Conservation (phyloP, 1,284 basidiomycete genomes). For the Hortiboletus rubellus region DNA sequence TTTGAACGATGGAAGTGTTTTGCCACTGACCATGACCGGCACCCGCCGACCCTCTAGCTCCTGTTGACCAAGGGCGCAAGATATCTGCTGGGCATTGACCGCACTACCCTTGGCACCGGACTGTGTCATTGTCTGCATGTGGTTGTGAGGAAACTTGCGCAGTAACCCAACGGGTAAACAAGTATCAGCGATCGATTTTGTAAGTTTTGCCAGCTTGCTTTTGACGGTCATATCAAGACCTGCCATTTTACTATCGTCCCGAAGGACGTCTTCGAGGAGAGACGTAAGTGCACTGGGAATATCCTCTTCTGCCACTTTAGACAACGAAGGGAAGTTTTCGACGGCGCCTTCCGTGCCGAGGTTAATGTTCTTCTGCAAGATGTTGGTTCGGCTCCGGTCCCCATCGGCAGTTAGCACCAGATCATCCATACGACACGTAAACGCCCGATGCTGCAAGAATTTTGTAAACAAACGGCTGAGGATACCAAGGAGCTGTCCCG, state of each 20-base stretch:
- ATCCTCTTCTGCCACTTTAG: slow-evolving; percentile 49
- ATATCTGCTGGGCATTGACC: slow-evolving; percentile 98
- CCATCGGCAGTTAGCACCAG: slow-evolving; percentile 86
- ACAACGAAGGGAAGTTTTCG: slow-evolving; percentile 82
- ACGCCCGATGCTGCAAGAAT: slow-evolving; percentile 94
- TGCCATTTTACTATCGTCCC: slow-evolving; percentile 97
- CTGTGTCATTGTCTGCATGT: slow-evolving; percentile 99
- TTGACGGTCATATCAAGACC: slow-evolving; percentile 94
- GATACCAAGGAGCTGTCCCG: slow-evolving; percentile 91
- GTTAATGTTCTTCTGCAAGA: slow-evolving; percentile 69
- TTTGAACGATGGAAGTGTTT: slow-evolving; percentile 97
- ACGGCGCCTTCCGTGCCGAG: slow-evolving; percentile 88
- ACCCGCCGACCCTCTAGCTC: slow-evolving; percentile 98
- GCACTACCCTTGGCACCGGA: slow-evolving; percentile 98
- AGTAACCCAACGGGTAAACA: slow-evolving; percentile 88
- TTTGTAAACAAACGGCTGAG: slow-evolving; percentile 96
- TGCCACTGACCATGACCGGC: slow-evolving; percentile 98
- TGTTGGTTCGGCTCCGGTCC: slow-evolving; percentile 67
- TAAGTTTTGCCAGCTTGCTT: slow-evolving; percentile 80
- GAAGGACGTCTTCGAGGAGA: slow-evolving; percentile 91
- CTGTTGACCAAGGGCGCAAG: slow-evolving; percentile 95
- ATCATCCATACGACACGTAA: slow-evolving; percentile 99
- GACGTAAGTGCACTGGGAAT: slow-evolving; percentile 51
- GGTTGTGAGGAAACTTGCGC: slow-evolving; percentile 95
- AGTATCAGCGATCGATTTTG: slow-evolving; percentile 87